Evolutionary conservation across 768 basidiomycete genomes (phyloP), one percentile per base, ranked within the genome.

Genomic region (Mycena sanguinolenta): DNA sequence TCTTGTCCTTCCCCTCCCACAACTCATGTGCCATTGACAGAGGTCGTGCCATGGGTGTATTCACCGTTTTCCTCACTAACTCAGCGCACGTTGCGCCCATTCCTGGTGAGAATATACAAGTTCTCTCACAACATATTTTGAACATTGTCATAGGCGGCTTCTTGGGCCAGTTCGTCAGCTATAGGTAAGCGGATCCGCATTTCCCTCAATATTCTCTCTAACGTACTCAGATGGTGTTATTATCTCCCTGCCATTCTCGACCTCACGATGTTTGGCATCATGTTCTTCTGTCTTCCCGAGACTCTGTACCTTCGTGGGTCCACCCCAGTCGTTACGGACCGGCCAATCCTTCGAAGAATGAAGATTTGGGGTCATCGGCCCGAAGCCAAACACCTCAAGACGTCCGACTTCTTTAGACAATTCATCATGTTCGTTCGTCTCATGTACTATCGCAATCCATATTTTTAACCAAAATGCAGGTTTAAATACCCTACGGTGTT

Each of bases 191-290:
- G 14, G 4, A 19, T 4, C 42, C 21, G 4, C 8, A 17, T 49
- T 12, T 39, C 17, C 36, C 17, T n/a, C 12, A 3, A 16, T 4
- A n/a, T 65, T 3, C 17, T 25, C 12, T 36, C 9, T 42, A 27
- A 4, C 12, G 7, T 46, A 4, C 17, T 3, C 16, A 75, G 83
- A 50, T 84, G 84, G 85, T 84, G 83, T 64, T 85, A 85, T 65
- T 85, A 82, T 78, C 75, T 82, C 17, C 80, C 82, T 30, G 79
- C 81, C n/a, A 84, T 85, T n/a, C 69, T 84, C n/a, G 81, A 84
- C 69, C 82, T 79, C 71, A 58, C 67, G 65, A 78, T 83, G 75
- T 79, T 84, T 46, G 36, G 79, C n/a, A 69, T 83, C 23, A 80
- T 80, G 61, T 60, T 83, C 25, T 78, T 84, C 64, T 77, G 82